phyloP scores from a whole-genome alignment of 441 rosid species.

The Populus hybrid region DNA sequence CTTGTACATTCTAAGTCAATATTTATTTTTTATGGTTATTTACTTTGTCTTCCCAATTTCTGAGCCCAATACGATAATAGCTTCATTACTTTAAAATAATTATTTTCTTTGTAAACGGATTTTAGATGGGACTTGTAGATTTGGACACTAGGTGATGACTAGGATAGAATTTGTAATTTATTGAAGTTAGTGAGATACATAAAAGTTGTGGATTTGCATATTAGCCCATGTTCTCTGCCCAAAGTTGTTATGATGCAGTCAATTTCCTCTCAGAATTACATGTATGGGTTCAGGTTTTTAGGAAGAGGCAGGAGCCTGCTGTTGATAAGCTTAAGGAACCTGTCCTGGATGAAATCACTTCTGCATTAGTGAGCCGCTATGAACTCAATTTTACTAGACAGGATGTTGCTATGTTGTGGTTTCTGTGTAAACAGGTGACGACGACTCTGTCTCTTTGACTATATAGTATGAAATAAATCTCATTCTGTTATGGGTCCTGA shows the following conservation, averaged over 20 bases:
- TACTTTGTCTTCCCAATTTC: not conserved
- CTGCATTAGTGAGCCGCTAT: conserved; percentile 53
- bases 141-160: not conserved
- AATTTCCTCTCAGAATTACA: not conserved
- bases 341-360: conserved; percentile 61
- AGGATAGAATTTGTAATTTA: not conserved
- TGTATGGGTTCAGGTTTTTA: conserved; percentile 45
- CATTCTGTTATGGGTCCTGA: not conserved
- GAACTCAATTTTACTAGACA: conserved; percentile 63
- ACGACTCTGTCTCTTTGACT: conserved; percentile 8
- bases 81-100: not conserved
- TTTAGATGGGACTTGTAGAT: not conserved
- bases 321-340: conserved; percentile 84
- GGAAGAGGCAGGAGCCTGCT: conserved; percentile 60
- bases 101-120: not conserved
- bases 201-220: not conserved
- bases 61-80: not conserved
- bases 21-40: not conserved
- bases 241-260: not conserved
- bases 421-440: conserved; percentile 87
- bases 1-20: not conserved
- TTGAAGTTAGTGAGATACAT: not conserved
- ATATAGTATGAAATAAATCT: not conserved
- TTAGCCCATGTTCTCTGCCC: not conserved
- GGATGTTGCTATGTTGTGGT: conserved; percentile 86